Evolutionary conservation across 2,329 filamentous ascomycete species (phyloP), one percentile per base, ranked within the genome.

Genomic region (Arthrobotrys iridis): DNA sequence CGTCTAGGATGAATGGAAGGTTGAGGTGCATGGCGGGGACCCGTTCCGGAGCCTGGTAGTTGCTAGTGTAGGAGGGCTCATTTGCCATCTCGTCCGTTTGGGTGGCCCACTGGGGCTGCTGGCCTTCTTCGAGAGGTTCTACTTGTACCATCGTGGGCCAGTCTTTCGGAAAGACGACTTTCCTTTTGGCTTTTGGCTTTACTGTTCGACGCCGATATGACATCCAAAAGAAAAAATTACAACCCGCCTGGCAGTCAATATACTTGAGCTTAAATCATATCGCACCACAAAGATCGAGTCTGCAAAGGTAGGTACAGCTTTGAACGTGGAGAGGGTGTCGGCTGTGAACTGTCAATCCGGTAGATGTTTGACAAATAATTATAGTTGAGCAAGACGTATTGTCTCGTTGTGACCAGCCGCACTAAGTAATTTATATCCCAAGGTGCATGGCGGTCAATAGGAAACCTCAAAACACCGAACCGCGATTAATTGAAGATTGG

Each of bases 1-100:
- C 71, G 18, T 75, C 71, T n/a, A 75, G 13, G 4, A 75, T 67
- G 40, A 68, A 67, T 11, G 71, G 71, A 3, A 75, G 63, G 18
- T 22, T 45, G 10, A 50, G 48, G 30, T 75, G 71, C 57, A 75
- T 64, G 13, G 48, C 41, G 8, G 71, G 71, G 18, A 75, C 48
- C 48, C 35, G 58, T 13, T 58, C 70, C 15, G 28, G 7, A 11
- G 45, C 6, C 57, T 24, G 33, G 58, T 55, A 35, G 13, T 43
- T 3, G 24, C 8, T 28, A 8, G 5, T 11, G 18, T 52, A 22
- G 10, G 28, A 26, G 28, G 20, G 20, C 6, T 37, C 50, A 7
- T 55, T 10, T n/a, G 18, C 10, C 35, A 4, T 4, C 4, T 11
- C 18, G 8, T 55, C 50, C 4, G 28, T 3, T 24, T 5, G 50